phyloP scores from a whole-genome alignment of 2,329 filamentous ascomycete genomes.

The Penicillium sp. region DNA sequence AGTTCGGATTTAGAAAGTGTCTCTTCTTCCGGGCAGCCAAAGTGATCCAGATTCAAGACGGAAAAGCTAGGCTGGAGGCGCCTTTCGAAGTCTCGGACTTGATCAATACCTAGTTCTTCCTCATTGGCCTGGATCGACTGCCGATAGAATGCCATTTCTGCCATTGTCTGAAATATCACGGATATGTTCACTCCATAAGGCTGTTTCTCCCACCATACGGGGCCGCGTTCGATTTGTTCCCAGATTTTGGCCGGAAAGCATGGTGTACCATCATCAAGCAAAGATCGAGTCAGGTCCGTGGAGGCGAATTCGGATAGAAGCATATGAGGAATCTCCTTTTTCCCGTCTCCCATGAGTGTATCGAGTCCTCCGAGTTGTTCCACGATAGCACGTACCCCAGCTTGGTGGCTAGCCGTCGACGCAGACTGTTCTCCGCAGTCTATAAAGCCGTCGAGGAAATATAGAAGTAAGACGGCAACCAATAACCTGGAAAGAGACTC shows the following conservation, averaged over 20 bases:
- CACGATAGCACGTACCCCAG: constrained; percentile 42
- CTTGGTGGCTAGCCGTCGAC: constrained; percentile 42
- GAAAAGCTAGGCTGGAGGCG: constrained; percentile 10
- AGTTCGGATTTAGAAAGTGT: constrained; percentile 12
- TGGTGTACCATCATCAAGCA: constrained; percentile 45
- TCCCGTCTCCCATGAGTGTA: constrained; percentile 32
- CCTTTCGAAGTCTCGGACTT: constrained; percentile 8
- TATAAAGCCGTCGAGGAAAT: constrained; percentile 48
- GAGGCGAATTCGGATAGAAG: constrained; percentile 50
- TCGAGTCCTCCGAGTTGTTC: constrained; percentile 28
- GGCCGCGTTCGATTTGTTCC: constrained; percentile 44
- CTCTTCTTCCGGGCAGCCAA: neutral
- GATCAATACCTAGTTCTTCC: constrained; percentile 3
- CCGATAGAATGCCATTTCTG: constrained; percentile 15
- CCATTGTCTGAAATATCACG: constrained; percentile 20
- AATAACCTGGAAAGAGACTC: constrained; percentile 40
- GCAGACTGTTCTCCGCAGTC: constrained; percentile 37
- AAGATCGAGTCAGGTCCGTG: constrained; percentile 48
- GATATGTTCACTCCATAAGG: constrained; percentile 21
- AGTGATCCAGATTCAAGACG: constrained; percentile 3
- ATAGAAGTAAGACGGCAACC: constrained; percentile 50
- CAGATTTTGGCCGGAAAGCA: constrained; percentile 45
- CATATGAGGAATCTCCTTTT: constrained; percentile 13
- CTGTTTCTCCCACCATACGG: constrained; percentile 48
- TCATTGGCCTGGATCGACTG: constrained; percentile 3